These are phyloP conservation scores for Dryas integrifolia DNA, from an alignment of 331 rosid species.

Conservation along the genomic window DNA sequence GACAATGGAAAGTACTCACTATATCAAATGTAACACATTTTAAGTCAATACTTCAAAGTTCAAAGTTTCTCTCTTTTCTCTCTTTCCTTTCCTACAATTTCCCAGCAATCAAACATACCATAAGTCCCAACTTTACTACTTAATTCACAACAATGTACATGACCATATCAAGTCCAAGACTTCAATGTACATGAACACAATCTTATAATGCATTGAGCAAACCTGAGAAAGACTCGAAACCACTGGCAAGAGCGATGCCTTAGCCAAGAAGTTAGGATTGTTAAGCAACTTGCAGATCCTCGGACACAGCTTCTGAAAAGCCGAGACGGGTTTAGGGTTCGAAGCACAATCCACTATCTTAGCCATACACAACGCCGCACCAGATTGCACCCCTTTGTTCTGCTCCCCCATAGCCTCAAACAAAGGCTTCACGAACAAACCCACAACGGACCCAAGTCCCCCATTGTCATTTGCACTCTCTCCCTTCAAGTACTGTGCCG, in stretches of 20 bases:
- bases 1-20: background rate
- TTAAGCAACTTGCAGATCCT: constrained; percentile 85
- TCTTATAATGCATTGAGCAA: background rate
- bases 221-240: constrained; percentile 88
- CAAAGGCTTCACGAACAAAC: constrained; percentile 79
- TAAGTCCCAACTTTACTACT: background rate
- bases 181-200: background rate
- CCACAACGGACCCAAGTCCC: constrained; percentile 54
- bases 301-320: constrained; percentile 89
- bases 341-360: constrained; percentile 78
- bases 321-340: constrained; percentile 41
- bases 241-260: constrained; percentile 74
- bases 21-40: background rate
- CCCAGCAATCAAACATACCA: background rate
- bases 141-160: background rate
- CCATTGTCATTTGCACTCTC: constrained; percentile 24
- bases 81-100: background rate
- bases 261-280: constrained; percentile 77
- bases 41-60: constrained; percentile 7
- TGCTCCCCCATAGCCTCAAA: constrained; percentile 96
- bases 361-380: constrained; percentile 87
- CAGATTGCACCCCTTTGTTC: constrained; percentile 76
- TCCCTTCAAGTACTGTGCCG: constrained; percentile 55
- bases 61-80: background rate
- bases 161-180: background rate